Evolutionary conservation across 495 filamentous ascomycete genomes (phyloP), one percentile per base, ranked within the genome.

Genomic region (Aspergillus nanangensis): DNA sequence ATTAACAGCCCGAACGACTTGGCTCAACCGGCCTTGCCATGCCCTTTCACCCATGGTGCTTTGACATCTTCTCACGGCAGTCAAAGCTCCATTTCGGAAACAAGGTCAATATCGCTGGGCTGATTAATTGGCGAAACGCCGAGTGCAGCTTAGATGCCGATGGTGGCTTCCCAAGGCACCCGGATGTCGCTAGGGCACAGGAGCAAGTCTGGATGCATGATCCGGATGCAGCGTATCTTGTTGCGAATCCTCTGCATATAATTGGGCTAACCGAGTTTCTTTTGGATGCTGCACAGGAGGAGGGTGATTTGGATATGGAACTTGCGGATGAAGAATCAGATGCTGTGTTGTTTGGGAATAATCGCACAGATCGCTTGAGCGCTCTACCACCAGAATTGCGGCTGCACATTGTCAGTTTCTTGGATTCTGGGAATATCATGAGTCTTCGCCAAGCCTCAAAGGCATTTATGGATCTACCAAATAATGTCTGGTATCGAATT

Each of bases 21-120:
- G 36, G 10, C 8, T 20, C 25, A 33, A 32, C 51, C 24, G 46
- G 36, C 4, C 21, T 45, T 21, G 53, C 53, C 5, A 51, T 66
- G 57, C 65, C 63, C 1, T 63, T 69, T 31, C 63, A 69, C 40
- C 63, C 65, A 2, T 56, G 59, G 41, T 65, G 63, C 45, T 62
- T 69, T 29, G 63, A 67, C 29, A 61, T 64, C 13, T 65, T 58
- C 35, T 52, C 38, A 10, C 53, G 50, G 3, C 48, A 59, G 23
- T 60, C 59, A 19, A 50, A 50, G 35, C 4, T 15, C 8, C 49
- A 47, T 3, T 51, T 65, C 14, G 39, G 50, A 3, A n/a, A n/a
- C n/a, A 23, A 34, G 1, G 25, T 63, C 5, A 52, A 60, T 17
- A 19, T 53, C 9, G 19, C 50, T 9, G 51, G 53, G 0, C 39